Conservation (phyloP, 2,329 filamentous ascomycete species). For the Ambrosiella cleistominuta region DNA sequence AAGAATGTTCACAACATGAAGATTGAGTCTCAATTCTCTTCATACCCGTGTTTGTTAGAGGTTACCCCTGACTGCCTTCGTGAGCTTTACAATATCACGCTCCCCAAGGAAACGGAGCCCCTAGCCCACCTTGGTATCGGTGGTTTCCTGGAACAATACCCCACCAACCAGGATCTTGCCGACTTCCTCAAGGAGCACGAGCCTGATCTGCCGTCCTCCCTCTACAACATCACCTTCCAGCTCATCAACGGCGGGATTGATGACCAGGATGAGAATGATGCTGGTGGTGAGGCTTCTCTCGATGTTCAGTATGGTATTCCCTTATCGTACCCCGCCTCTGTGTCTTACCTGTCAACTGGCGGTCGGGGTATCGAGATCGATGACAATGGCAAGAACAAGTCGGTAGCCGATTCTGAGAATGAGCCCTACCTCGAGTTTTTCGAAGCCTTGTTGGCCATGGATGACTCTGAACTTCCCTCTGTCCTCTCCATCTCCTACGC, state of each 20-base stretch:
- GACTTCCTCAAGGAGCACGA: constrained; percentile 23
- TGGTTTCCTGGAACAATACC: constrained; percentile 32
- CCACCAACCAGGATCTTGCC: constrained; percentile 26
- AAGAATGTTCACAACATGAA: constrained; percentile 12
- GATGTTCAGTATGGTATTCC: constrained; percentile 32
- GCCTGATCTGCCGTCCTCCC: constrained; percentile 21
- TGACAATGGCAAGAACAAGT: constrained; percentile 21
- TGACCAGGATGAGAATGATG: constrained; percentile 21
- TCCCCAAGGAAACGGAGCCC: constrained; percentile 15
- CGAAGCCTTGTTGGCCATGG: constrained; percentile 28
- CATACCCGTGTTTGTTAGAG: constrained; percentile 18
- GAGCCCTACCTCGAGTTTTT: constrained; percentile 41
- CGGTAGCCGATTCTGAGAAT: constrained; percentile 24
- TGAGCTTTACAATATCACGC: constrained; percentile 29
- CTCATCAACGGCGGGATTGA: constrained; percentile 29
- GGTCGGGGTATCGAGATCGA: constrained; percentile 27
- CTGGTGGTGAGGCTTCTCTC: constrained; percentile 29
- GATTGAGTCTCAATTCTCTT: constrained; percentile 1
- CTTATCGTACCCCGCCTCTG: constrained; percentile 26
- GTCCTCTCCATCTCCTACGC: constrained; percentile 41
- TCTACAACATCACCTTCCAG: constrained; percentile 25
- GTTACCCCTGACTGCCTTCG: constrained; percentile 26
- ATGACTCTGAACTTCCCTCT: constrained; percentile 31
- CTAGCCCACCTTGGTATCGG: constrained; percentile 26
- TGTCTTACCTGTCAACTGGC: constrained; percentile 28